Base-by-base conservation (phyloP, 2,329 filamentous ascomycete genomes). In the Trichoderma sp. region DNA sequence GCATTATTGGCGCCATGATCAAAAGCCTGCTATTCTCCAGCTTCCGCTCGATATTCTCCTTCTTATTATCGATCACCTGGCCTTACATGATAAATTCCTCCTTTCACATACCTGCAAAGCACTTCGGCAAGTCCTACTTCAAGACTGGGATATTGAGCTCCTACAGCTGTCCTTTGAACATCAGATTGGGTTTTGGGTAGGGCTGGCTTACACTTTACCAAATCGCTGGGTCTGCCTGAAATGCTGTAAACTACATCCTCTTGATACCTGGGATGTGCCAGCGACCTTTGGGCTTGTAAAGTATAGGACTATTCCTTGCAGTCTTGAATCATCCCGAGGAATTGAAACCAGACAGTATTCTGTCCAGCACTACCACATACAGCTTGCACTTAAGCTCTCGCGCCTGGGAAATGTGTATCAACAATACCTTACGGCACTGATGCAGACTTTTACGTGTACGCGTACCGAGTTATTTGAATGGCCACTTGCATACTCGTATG, bases 61-160 rank as follows among this genome's bases (percentile, higher is more conserved):
- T 58, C 63, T 66, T 18, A 58, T 66, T 21, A 34, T n/a, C 6
- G 26, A 66, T 4, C 24, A 58, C 6, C 26, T 66, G 28, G 5
- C 26, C 2, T 34, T 66, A 4, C 52, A 56, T 14, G 63, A 66
- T 58, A 66, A 34, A 56, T 26, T 66, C 7, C 52, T 37, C 16
- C 52, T 66, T 37, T 66, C 63, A n/a, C 63, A 66, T 5, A 66
- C 32, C 63, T 66, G 63, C n/a, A 56, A 26, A 49, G 54, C 63
- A 4, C 8, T 66, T 11, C 63, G 52, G 18, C 49, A n/a, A 37
- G 26, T 64, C 34, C 5, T 39, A 37, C 14, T 55, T 26, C 16
- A 26, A 34, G 52, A 66, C 7, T 66, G 63, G 63, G 14, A 30
- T 24, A 30, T 34, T 34, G 37, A 5, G 24, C 14, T 54, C 30